Conservation (phyloP, 331 rosid genomes). For the Malus hybrid region DNA sequence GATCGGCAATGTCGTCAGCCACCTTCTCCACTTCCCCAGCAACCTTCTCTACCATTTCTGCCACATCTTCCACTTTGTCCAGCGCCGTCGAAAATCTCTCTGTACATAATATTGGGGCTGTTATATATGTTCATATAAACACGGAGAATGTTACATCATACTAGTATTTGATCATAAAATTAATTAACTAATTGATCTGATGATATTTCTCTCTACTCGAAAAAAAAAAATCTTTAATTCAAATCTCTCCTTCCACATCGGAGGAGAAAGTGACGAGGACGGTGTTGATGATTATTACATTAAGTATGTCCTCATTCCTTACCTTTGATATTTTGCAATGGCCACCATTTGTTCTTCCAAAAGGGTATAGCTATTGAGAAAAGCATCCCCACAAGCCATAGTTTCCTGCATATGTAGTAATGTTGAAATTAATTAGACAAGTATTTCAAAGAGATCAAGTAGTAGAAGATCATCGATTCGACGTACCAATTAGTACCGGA, state of each 20-base stretch:
- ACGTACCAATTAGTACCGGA: slow-evolving; percentile 32
- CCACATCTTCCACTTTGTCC: slow-evolving; percentile 36
- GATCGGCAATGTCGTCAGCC: slow-evolving; percentile 35
- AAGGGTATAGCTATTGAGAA: slow-evolving; percentile 33
- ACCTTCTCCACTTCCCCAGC: slow-evolving; percentile 46
- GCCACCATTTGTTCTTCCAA: slow-evolving; percentile 41
- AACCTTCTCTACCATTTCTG: slow-evolving; percentile 43
- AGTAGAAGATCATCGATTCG: background rate
- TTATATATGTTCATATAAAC: no score
- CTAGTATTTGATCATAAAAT: background rate
- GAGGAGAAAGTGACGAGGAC: no score
- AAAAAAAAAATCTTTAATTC: background rate
- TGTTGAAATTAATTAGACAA: background rate
- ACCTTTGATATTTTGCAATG: slow-evolving; percentile 42
- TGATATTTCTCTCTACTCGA: no score
- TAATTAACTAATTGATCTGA: no score
- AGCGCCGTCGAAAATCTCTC: slow-evolving; percentile 36
- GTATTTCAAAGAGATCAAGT: background rate
- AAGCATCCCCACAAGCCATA: slow-evolving; percentile 41
- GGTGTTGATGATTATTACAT: background rate
- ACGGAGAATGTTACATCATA: background rate
- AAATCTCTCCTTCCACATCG: no score
- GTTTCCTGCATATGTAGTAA: slow-evolving; percentile 28
- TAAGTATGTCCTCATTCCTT: background rate
- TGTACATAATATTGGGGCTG: background rate